phyloP scores from a whole-genome alignment of 352 stramenopile genomes.

The Discostella stelligera region DNA sequence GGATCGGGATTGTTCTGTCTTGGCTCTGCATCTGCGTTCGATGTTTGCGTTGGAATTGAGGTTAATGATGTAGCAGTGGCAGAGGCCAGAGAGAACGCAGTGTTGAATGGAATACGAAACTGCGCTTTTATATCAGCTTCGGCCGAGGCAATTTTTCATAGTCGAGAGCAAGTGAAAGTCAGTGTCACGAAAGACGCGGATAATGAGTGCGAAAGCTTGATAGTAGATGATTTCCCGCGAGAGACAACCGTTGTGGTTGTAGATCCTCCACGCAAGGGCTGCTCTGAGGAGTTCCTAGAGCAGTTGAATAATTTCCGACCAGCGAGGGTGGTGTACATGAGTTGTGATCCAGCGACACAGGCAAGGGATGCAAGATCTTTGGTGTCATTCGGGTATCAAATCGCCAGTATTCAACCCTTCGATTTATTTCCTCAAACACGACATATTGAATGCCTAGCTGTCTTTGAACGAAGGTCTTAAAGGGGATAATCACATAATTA shows the following conservation, averaged over 20 bases:
- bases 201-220: constrained; percentile 13
- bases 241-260: constrained; percentile 85
- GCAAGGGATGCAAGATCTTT: constrained; percentile 84
- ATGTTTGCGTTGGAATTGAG: constrained; percentile 85
- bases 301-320: constrained; percentile 85
- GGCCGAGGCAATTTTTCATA: constrained; percentile 84
- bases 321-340: constrained; percentile 86
- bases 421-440: constrained; percentile 89
- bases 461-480: constrained; percentile 75
- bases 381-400: constrained; percentile 79
- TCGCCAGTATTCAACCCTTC: constrained; percentile 83
- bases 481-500: background rate
- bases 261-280: constrained; percentile 87
- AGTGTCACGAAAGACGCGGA: constrained; percentile 14
- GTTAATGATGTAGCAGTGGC: constrained; percentile 84
- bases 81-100: constrained; percentile 82
- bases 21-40: constrained; percentile 76
- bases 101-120: constrained; percentile 75
- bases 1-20: constrained; percentile 86
- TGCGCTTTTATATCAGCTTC: constrained; percentile 83
- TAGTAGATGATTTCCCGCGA: constrained; percentile 69
- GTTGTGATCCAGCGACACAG: constrained; percentile 85
- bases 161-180: constrained; percentile 56
- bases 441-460: constrained; percentile 87
- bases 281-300: constrained; percentile 83